Conservation (phyloP, 495 filamentous ascomycete species). For the Peziza echinospora region DNA sequence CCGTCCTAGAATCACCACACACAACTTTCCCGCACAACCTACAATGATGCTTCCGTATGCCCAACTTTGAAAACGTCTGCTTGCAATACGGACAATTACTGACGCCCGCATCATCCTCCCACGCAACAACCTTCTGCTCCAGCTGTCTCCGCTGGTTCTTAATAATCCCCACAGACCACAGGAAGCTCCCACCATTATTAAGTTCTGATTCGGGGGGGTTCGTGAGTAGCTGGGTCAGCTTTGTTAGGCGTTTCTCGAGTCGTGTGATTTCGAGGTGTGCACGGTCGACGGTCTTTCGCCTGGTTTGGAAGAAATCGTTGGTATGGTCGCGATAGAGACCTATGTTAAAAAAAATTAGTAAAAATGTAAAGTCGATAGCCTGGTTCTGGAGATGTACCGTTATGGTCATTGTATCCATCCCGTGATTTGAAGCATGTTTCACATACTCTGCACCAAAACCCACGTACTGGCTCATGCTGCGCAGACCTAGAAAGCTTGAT, state of each 20-base stretch:
- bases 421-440: slow-evolving; percentile 96
- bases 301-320: slow-evolving; percentile 38
- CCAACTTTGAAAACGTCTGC: slow-evolving; percentile 77
- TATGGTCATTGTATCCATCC: slow-evolving; percentile 84
- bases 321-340: slow-evolving; percentile 43
- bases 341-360: not conserved
- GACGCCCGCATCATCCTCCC: slow-evolving; percentile 80
- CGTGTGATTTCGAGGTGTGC: slow-evolving; percentile 66
- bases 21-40: slow-evolving; percentile 81
- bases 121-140: slow-evolving; percentile 79
- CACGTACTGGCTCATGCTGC: slow-evolving; percentile 74
- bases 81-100: slow-evolving; percentile 74
- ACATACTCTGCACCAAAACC: slow-evolving; percentile 84
- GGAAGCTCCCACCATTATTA: slow-evolving; percentile 23
- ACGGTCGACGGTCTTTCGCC: slow-evolving; percentile 62
- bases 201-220: slow-evolving; percentile 35
- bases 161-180: slow-evolving; percentile 35
- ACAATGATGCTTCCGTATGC: slow-evolving; percentile 83
- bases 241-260: slow-evolving; percentile 76
- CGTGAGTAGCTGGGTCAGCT: slow-evolving; percentile 58
- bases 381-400: slow-evolving; percentile 26
- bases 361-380: not conserved
- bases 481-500: slow-evolving; percentile 90
- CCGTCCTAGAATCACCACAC: slow-evolving; percentile 64
- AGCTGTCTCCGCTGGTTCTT: slow-evolving; percentile 51